Conservation (phyloP, 495 filamentous ascomycete genomes). For the Talaromyces stipitatus region DNA sequence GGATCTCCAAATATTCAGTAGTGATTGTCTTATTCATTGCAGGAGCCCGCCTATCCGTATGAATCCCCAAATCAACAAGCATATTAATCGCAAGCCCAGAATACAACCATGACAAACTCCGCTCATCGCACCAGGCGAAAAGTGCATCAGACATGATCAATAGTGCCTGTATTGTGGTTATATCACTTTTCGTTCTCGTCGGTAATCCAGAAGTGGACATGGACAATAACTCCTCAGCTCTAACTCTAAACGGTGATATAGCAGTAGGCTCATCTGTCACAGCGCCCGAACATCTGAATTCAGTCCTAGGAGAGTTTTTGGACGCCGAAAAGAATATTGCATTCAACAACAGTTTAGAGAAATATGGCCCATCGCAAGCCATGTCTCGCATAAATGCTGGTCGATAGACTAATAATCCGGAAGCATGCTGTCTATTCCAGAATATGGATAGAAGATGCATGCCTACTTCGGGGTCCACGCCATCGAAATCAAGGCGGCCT, state of each 20-base stretch:
- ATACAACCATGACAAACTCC: conserved; percentile 38
- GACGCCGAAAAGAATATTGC: conserved; percentile 36
- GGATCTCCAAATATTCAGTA: conserved; percentile 34
- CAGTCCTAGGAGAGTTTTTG: conserved; percentile 22
- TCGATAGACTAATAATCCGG: conserved; percentile 23
- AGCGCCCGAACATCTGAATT: conserved; percentile 22
- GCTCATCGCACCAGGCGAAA: conserved; percentile 31
- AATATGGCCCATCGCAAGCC: conserved; percentile 34
- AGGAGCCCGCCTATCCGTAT: conserved; percentile 18
- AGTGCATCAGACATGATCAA: conserved; percentile 32
- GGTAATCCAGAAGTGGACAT: neutral
- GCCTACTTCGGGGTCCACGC: conserved; percentile 28
- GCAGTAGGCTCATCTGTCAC: neutral
- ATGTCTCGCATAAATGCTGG: conserved; percentile 32
- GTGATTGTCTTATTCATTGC: conserved; percentile 10
- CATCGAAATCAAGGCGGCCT: conserved; percentile 33
- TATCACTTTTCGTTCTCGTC: conserved; percentile 18
- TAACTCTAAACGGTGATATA: neutral
- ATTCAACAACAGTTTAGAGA: conserved; percentile 38
- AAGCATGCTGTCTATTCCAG: conserved; percentile 33
- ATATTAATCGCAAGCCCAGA: conserved; percentile 35
- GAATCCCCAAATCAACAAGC: conserved; percentile 39
- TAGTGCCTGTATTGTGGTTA: conserved; percentile 39
- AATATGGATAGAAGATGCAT: conserved; percentile 32
- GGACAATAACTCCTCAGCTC: neutral